Percentiles rank a stretch among this genome's conserved stretches.
These are phyloP conservation scores for Verticillium longisporum DNA, from an alignment of 2,329 filamentous ascomycete genomes.

Conservation along the genomic window DNA sequence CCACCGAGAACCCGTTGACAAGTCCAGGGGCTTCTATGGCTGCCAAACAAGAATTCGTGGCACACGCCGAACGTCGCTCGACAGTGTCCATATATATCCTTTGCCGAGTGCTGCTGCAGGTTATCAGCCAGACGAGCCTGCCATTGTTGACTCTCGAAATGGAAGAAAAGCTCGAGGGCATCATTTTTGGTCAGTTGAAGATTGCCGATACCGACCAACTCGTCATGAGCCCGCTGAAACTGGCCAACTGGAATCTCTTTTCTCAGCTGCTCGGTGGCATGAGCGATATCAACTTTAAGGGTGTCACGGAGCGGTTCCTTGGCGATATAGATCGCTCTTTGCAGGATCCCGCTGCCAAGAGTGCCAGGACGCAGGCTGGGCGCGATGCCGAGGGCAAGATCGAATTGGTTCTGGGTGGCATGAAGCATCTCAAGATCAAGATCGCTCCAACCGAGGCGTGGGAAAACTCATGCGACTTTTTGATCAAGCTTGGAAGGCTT, in stretches of 20 bases:
- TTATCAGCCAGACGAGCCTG: conserved; percentile 84
- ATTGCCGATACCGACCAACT: conserved; percentile 79
- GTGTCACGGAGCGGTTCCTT: conserved; percentile 76
- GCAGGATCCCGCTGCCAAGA: conserved; percentile 67
- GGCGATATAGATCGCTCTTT: conserved; percentile 73
- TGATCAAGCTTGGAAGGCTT: conserved; percentile 72
- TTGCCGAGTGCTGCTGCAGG: conserved; percentile 87
- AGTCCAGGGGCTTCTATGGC: conserved; percentile 29
- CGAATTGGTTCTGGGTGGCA: conserved; percentile 80
- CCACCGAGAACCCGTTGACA: conserved; percentile 19
- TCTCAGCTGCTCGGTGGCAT: conserved; percentile 90
- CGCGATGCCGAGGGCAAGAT: conserved; percentile 65
- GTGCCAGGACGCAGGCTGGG: conserved; percentile 45
- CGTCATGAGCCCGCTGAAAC: conserved; percentile 69
- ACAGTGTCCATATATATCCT: conserved; percentile 95
- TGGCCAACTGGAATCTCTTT: conserved; percentile 95
- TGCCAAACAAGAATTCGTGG: conserved; percentile 62
- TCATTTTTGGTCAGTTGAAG: conserved; percentile 94
- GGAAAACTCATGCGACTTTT: conserved; percentile 83
- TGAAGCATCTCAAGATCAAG: conserved; percentile 81
- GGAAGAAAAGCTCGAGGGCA: conserved; percentile 87
- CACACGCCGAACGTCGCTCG: conserved; percentile 79
- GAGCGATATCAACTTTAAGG: conserved; percentile 85
- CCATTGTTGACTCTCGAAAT: conserved; percentile 81
- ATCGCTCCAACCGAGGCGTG: conserved; percentile 68